These are phyloP conservation scores for Begonia masoniana DNA, from an alignment of 306 rosid genomes.

Conservation along the genomic window DNA sequence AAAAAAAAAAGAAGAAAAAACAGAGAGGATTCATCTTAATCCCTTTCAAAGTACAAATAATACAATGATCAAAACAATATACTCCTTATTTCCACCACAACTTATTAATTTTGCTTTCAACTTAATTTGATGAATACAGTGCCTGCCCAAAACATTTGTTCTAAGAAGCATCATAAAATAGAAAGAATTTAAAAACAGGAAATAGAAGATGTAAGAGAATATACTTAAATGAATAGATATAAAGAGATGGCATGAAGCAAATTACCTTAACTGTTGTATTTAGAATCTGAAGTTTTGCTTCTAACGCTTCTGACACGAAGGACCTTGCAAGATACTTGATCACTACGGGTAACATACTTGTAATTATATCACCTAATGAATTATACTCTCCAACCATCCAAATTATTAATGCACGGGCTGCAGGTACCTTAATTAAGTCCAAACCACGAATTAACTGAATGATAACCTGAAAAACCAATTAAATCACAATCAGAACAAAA, in stretches of 20 bases:
- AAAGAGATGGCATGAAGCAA: background rate
- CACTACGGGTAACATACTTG: conserved; percentile 63
- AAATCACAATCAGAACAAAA: too few species aligned
- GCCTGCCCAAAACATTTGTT: too few species aligned
- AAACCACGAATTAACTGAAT: conserved; percentile 64
- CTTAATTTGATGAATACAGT: too few species aligned
- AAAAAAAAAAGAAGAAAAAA: too few species aligned
- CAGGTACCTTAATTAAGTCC: conserved; percentile 67
- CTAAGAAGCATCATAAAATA: too few species aligned
- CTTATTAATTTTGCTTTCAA: too few species aligned
- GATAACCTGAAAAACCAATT: conserved; percentile 36
- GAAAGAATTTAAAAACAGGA: too few species aligned
- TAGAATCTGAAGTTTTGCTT: conserved; percentile 88
- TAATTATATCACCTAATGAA: conserved; percentile 67
- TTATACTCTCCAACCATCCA: conserved; percentile 96
- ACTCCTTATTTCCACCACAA: too few species aligned
- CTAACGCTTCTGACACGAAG: conserved; percentile 73
- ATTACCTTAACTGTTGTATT: conserved; percentile 68
- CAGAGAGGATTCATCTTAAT: too few species aligned
- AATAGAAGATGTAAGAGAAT: too few species aligned
- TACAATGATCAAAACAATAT: too few species aligned
- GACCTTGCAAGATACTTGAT: conserved; percentile 74
- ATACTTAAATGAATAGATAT: background rate
- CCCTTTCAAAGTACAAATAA: too few species aligned
- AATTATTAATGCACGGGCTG: conserved; percentile 81